phyloP scores from a whole-genome alignment of 148 eudicot genomes.

The Polygonum aviculare region DNA sequence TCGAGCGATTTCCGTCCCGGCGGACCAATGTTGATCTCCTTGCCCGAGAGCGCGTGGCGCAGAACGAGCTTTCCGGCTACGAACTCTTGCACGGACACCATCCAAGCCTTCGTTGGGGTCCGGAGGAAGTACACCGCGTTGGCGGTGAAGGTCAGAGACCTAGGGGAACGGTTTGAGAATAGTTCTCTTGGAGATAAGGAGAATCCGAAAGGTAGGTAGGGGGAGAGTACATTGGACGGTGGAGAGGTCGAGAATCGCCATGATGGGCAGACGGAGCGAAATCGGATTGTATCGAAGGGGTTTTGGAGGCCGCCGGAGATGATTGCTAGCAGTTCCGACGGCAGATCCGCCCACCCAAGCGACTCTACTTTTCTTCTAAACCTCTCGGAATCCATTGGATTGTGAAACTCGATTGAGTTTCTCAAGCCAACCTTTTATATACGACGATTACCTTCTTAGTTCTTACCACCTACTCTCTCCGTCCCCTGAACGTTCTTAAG shows the following conservation, averaged over 20 bases:
- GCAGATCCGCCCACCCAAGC: neutral
- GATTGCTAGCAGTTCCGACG: neutral
- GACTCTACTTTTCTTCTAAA: no score
- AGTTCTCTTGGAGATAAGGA: neutral
- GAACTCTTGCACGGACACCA: neutral
- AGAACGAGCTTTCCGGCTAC: neutral
- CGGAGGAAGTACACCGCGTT: neutral
- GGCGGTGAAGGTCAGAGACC: neutral
- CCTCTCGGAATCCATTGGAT: no score
- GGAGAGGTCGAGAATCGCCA: neutral
- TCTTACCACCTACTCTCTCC: no score
- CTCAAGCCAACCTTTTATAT: no score
- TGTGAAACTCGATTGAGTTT: no score
- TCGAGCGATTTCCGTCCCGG: neutral
- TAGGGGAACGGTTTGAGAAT: neutral
- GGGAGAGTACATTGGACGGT: neutral
- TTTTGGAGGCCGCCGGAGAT: neutral
- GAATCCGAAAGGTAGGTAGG: neutral
- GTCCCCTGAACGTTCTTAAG: no score
- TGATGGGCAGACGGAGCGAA: neutral
- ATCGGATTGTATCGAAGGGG: neutral
- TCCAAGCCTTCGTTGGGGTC: neutral
- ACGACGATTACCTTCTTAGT: no score
- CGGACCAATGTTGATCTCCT: neutral
- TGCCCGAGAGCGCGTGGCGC: neutral